Conservation (phyloP, 2,329 filamentous ascomycete species). For the Nothophaeocryptopus gaeumannii region DNA sequence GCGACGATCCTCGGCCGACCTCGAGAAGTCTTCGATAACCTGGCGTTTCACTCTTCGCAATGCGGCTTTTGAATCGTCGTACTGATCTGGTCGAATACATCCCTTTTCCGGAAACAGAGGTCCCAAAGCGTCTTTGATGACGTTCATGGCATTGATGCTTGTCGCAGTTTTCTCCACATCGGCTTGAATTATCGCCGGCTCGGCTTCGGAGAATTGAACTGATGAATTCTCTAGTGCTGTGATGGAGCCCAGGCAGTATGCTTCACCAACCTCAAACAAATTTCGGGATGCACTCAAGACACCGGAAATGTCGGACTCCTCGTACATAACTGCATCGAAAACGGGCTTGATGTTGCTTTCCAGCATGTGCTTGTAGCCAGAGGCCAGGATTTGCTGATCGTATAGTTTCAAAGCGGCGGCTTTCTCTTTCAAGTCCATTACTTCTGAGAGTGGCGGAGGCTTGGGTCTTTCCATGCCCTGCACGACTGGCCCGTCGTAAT, state of each 20-base stretch:
- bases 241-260: constrained; percentile 9
- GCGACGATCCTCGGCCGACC: no score
- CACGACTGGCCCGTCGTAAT: constrained; percentile 35
- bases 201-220: constrained; percentile 5
- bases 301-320: constrained; percentile 32
- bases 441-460: constrained; percentile 25
- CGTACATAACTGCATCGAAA: constrained; percentile 40
- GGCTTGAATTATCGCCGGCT: not conserved
- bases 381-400: constrained; percentile 22
- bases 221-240: constrained; percentile 1
- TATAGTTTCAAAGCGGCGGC: constrained; percentile 28
- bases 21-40: no score
- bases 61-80: constrained; percentile 11
- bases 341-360: no score
- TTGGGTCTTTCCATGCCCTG: constrained; percentile 31
- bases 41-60: no score
- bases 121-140: constrained; percentile 6
- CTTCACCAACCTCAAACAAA: constrained; percentile 5
- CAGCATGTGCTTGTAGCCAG: not conserved
- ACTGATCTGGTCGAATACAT: constrained; percentile 8
- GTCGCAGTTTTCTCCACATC: not conserved
- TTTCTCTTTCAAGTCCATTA: constrained; percentile 22
- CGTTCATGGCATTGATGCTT: constrained; percentile 11
- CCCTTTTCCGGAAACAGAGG: constrained; percentile 10
- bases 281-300: constrained; percentile 1